Evolutionary conservation across 352 stramenopile species (phyloP), one percentile per base, ranked within the genome.

Genomic region (Pythium phragmitis): DNA sequence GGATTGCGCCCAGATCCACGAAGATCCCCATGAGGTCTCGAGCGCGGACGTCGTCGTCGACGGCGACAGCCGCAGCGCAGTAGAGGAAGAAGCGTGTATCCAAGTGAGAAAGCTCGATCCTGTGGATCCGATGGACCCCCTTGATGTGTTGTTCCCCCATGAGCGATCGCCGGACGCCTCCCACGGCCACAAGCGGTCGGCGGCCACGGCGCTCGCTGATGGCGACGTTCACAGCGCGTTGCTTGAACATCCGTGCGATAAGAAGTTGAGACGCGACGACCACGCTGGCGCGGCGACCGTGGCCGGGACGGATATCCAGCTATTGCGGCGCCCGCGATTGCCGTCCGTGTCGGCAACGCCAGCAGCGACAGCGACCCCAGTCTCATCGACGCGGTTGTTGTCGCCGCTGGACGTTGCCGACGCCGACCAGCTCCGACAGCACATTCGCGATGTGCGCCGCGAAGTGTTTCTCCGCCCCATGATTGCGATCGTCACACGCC

Each of bases 401-500:
- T 94, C 85, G n/a, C 82, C 79, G 9, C 56, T 94, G 23, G 84
- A 82, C 60, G 60, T 70, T 19, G 82, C 80, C 26, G 79, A 78
- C 28, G 75, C 76, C 4, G 69, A 81, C 43, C 72, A 90, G 61
- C 79, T 92, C 60, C 83, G 74, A 4, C 80, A 91, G 63, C 83
- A 92, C 45, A 12, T 94, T 23, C 70, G 76, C 23, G 85, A 94
- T 57, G 75, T 92, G 53, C 80, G 77, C 14, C 82, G 82, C 34
- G 85, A 94, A 65, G 61, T 79, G 50, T 89, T 91, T 54, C 63
- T 85, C 39, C 75, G 77, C 3, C 83, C 83, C 30, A 67, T 94
- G 63, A 65, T 91, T 55, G 74, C 75, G 12, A 61, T 89, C 26
- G 76, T 94, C 43, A 88, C 77, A 39, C 80, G 84, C 30, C 73